Evolutionary conservation across 768 basidiomycete genomes (phyloP).

Genomic region (Botryobasidium botryosum): DNA sequence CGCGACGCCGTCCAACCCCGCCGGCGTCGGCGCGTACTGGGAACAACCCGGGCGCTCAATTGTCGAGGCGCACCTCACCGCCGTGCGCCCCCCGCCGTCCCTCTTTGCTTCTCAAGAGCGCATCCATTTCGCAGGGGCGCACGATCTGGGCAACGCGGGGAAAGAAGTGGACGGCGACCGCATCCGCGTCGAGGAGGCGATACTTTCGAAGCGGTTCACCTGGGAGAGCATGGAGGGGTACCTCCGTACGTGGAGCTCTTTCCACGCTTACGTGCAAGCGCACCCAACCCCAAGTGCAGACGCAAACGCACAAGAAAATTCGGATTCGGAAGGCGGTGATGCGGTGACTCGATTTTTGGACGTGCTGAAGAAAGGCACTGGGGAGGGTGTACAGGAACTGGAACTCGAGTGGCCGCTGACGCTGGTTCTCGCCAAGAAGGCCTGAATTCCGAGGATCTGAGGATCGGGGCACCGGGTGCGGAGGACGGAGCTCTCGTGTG

Average conservation of each 20-base stretch:
- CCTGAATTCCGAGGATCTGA: too few species aligned
- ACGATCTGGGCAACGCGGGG: constrained; percentile 14
- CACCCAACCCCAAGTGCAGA: too few species aligned
- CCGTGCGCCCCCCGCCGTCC: constrained; percentile 30
- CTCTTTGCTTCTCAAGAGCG: constrained; percentile 16
- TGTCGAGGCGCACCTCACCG: constrained; percentile 50
- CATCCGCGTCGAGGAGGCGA: constrained; percentile 21
- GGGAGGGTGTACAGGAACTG: constrained; percentile 13
- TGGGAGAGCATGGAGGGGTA: constrained; percentile 55
- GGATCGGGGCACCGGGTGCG: too few species aligned
- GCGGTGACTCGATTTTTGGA: constrained; percentile 13
- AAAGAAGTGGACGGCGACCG: constrained; percentile 8
- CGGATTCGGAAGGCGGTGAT: constrained; percentile 13
- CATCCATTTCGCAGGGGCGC: constrained; percentile 21
- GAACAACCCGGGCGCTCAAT: constrained; percentile 66
- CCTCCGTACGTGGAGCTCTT: constrained; percentile 50
- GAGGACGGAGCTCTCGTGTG: too few species aligned
- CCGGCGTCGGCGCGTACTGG: constrained; percentile 48
- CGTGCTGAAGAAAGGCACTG: constrained; percentile 6
- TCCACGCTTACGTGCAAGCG: constrained; percentile 47
- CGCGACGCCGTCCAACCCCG: constrained; percentile 27
- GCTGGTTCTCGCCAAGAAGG: constrained; percentile 19
- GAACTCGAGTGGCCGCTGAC: constrained; percentile 20
- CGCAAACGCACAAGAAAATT: constrained; percentile 30
- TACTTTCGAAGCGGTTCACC: constrained; percentile 41